phyloP scores from a whole-genome alignment of 257 asterid species.

The Solanum bukasovii region DNA sequence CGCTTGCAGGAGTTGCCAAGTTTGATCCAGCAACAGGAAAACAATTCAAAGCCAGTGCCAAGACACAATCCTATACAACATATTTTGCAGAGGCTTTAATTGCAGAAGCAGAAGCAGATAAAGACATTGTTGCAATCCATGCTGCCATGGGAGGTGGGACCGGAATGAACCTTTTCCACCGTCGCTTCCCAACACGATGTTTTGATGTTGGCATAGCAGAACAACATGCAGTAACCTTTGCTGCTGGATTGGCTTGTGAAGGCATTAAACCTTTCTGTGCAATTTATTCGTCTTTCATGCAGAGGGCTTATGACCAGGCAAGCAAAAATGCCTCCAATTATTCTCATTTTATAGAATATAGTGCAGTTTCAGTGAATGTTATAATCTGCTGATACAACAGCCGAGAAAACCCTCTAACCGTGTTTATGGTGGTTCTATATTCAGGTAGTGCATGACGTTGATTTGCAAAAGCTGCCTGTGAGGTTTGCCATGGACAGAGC shows the following conservation, averaged over 20 bases:
- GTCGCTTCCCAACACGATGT: conserved; percentile 74
- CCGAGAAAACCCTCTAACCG: background rate
- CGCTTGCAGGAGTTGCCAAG: conserved; percentile 60
- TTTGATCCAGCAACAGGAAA: conserved; percentile 95
- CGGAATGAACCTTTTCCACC: conserved; percentile 79
- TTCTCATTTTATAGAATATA: background rate
- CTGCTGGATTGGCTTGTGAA: conserved; percentile 97
- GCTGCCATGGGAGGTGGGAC: conserved; percentile 99
- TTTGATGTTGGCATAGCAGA: conserved; percentile 97
- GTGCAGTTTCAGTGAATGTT: background rate
- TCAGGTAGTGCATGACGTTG: conserved; percentile 95
- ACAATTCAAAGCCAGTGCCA: conserved; percentile 66
- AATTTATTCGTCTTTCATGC: conserved; percentile 86
- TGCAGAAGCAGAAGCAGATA: conserved; percentile 87
- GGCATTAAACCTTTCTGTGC: conserved; percentile 90
- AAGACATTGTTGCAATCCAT: conserved; percentile 78
- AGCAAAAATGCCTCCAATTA: background rate
- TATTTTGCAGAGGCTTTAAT: conserved; percentile 92
- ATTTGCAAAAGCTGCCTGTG: conserved; percentile 92
- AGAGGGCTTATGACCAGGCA: conserved; percentile 94
- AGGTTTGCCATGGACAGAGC: conserved; percentile 96
- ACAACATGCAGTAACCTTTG: conserved; percentile 96
- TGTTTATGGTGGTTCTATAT: conserved; percentile 1
- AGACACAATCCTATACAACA: conserved; percentile 80
- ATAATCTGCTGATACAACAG: background rate